Evolutionary conservation across 352 stramenopile species (phyloP), one percentile per base, ranked within the genome.

Genomic region (Pythium vanterpoolii): DNA sequence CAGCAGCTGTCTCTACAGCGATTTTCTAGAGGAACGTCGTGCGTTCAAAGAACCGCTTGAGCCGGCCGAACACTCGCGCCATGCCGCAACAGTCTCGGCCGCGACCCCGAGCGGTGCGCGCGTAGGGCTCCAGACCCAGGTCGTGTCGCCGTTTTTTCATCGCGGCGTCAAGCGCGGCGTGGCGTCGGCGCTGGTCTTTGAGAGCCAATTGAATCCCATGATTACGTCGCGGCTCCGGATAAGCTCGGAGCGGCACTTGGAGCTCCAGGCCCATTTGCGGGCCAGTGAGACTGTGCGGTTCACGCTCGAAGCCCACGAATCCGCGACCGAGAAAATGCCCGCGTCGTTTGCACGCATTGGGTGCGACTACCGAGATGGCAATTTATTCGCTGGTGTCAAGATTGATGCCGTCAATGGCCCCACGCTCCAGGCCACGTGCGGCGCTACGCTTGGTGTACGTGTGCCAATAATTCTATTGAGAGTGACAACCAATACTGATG

Each of bases 321-420:
- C 78, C 3, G 76, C 79, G 18, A 85, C 73, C n/a, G 79, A 88
- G 53, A 86, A 84, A 42, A 71, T 73, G 54, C 78, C 80, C 5
- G 71, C 71, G 27, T 89, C 77, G 21, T 90, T 90, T 60, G 83
- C 83, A 24, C 79, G 75, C 24, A 86, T 92, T 39, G 83, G 83
- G 26, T 84, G 73, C 47, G 78, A 89, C 55, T 88, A 87, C 59
- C 77, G 72, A 46, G 71, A 78, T 33, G 34, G 28, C 1, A 46
- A 48, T 21, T 19, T 77, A 0, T 90, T 90, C 54, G 78, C 71
- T 14, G 83, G 78, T 21, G 73, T 74, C 26, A 88, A 88, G 57
- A 88, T 92, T 47, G 83, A 92, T 54, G 79, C 79, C 11, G 83
- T 92, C 1, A 92, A 92, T 68, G 83, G 83, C 5, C 83, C 83